Base-by-base conservation (phyloP, 1,139 yeast genomes). In the Taiozyma sp. region DNA sequence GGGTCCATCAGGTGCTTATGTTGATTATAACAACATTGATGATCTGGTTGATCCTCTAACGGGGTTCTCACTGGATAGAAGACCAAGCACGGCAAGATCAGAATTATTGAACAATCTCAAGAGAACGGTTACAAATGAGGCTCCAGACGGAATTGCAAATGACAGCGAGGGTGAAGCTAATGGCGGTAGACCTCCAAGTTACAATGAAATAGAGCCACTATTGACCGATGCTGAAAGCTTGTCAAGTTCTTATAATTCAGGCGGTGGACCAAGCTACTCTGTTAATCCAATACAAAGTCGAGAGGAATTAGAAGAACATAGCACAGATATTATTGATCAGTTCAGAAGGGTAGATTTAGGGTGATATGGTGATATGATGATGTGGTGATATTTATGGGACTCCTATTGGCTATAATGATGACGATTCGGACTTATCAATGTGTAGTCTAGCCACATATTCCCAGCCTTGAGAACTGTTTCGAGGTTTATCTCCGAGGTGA, bases 11-110 rank as follows among this genome's bases (percentile, higher is more conserved):
- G 30, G 30, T 9, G 28, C 39, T 12, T 47, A 51, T 28, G 28
- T 49, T 7, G 43, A 43, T 10, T 50, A 42, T 43, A 59, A 57
- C n/a, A 55, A 54, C 40, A 58, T 61, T 46, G 64, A 60, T 46
- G 51, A 49, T 4, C 23, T 60, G 44, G 48, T 58, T 34, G 48
- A 43, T 8, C 52, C 51, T 29, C 29, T 49, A 8, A 48, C 54
- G 3, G 47, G 45, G 4, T 34, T 49, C 16, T 43, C 49, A 24
- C 22, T 55, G 16, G 52, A 46, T 10, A 49, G 59, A 29, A 53
- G 59, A 28, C 43, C 56, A 8, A 52, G 59, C 14, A 42, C 50
- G 10, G 47, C 57, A 4, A 54, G 54, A 28, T 49, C 47, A 14
- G 59, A 55, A 13, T 50, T 57, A 16, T 29, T 58, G 27, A 56